These are phyloP conservation scores for Agrocybe chaxingu DNA, from an alignment of 768 basidiomycete species.

Conservation along the genomic window DNA sequence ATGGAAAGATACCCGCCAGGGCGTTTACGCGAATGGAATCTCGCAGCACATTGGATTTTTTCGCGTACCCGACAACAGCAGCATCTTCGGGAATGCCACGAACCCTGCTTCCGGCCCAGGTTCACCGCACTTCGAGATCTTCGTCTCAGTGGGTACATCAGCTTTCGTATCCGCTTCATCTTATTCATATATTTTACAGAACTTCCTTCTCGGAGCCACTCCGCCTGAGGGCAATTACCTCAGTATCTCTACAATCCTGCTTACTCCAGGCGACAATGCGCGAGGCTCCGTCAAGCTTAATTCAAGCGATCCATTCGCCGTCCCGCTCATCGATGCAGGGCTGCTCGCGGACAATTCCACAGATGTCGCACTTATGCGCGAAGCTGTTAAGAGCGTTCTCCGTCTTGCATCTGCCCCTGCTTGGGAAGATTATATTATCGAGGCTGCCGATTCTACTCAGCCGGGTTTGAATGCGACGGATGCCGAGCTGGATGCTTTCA, in stretches of 20 bases:
- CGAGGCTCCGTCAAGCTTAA: conserved; percentile 8
- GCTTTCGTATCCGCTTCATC: neutral
- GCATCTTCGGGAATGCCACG: conserved; percentile 12
- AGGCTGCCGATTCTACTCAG: conserved; percentile 7
- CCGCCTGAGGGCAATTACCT: conserved; percentile 18
- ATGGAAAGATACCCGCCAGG: conserved; percentile 24
- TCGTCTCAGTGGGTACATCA: conserved; percentile 19
- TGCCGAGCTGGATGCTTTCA: conserved; percentile 19
- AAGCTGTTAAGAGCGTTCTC: conserved; percentile 10
- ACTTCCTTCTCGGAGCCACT: conserved; percentile 3
- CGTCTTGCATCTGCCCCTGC: conserved; percentile 11
- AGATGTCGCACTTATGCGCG: conserved; percentile 14
- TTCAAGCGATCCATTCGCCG: conserved; percentile 20
- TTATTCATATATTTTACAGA: neutral
- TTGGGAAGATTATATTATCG: conserved; percentile 16
- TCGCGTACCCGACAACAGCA: conserved; percentile 17
- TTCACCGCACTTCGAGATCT: conserved; percentile 29
- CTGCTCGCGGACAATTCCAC: conserved; percentile 2
- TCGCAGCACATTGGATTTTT: conserved; percentile 20
- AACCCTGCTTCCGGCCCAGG: conserved; percentile 27
- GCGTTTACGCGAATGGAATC: conserved; percentile 17
- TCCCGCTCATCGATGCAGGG: conserved; percentile 10
- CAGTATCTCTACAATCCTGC: conserved; percentile 9
- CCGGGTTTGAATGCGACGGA: conserved; percentile 14
- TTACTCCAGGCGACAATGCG: conserved; percentile 13